Conservation (phyloP, 345 rosid species). For the Eucalyptus globulus region DNA sequence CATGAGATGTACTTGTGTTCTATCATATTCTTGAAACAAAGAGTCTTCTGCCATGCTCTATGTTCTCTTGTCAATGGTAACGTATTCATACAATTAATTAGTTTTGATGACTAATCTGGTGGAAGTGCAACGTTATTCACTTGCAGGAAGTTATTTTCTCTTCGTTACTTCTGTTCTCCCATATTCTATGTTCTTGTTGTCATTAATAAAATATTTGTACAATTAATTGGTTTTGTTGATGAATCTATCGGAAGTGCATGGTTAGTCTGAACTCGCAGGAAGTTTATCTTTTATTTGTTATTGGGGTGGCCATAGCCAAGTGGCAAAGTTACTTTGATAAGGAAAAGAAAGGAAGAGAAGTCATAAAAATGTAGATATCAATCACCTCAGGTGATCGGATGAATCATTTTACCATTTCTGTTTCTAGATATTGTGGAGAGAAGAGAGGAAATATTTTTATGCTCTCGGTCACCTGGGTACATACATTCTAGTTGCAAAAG, state of each 20-base stretch:
- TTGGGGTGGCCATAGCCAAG: neutral
- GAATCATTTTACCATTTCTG: neutral
- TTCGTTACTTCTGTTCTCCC: neutral
- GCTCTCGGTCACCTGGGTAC: neutral
- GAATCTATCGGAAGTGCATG: neutral
- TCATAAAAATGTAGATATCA: neutral
- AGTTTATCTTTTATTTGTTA: neutral
- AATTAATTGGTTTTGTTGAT: neutral
- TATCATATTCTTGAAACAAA: neutral
- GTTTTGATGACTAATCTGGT: neutral
- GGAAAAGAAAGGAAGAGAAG: neutral
- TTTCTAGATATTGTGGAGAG: neutral
- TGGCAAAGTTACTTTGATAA: neutral
- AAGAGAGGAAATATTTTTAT: neutral
- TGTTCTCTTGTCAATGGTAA: neutral
- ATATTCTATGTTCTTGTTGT: neutral
- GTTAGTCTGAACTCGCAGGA: neutral
- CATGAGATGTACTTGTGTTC: neutral
- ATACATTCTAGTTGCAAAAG: neutral
- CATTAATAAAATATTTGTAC: neutral
- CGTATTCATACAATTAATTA: neutral
- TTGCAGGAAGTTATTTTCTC: neutral
- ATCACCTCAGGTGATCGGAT: neutral
- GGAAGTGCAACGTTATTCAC: neutral
- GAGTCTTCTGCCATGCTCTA: neutral